Evolutionary conservation across 116 monocot species (phyloP).

Genomic region (Iris pallida): DNA sequence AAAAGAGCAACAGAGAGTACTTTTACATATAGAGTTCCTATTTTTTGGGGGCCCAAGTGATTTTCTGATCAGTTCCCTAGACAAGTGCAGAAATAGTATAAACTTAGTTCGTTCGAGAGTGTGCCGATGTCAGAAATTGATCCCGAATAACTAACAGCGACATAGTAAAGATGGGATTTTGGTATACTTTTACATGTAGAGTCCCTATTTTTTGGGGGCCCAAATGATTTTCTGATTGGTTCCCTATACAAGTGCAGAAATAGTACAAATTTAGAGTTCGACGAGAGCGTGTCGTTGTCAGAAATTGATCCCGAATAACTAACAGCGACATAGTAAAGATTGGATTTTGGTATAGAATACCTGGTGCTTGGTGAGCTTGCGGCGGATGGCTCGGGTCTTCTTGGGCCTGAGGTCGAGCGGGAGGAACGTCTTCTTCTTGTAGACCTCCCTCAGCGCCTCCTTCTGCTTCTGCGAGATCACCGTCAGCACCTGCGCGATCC

Average conservation of each 20-base stretch:
- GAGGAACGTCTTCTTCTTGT: slow-evolving; percentile 46
- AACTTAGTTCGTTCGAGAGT: too few relatives aligned
- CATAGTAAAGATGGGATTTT: too few relatives aligned
- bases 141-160: too few relatives aligned
- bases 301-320: not conserved
- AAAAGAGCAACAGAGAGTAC: too few relatives aligned
- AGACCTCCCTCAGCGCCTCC: slow-evolving; percentile 42
- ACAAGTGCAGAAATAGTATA: too few relatives aligned
- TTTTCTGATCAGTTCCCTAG: too few relatives aligned
- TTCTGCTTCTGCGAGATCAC: slow-evolving; percentile 43
- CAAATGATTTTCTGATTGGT: not conserved
- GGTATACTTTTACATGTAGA: too few relatives aligned
- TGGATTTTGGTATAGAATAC: slow-evolving; percentile 5
- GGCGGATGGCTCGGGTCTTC: slow-evolving; percentile 55
- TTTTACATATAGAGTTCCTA: not conserved
- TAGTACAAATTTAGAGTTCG: not conserved
- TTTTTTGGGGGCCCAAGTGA: too few relatives aligned
- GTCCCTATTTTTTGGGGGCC: too few relatives aligned
- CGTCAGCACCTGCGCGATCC: slow-evolving; percentile 20
- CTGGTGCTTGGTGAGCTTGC: slow-evolving; percentile 53
- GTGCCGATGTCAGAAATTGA: too few relatives aligned
- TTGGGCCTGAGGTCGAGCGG: slow-evolving; percentile 60
- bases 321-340: not conserved
- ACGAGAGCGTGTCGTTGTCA: not conserved
- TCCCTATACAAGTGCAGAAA: not conserved